Conservation (phyloP, 306 rosid species). For the Acacia confusa region DNA sequence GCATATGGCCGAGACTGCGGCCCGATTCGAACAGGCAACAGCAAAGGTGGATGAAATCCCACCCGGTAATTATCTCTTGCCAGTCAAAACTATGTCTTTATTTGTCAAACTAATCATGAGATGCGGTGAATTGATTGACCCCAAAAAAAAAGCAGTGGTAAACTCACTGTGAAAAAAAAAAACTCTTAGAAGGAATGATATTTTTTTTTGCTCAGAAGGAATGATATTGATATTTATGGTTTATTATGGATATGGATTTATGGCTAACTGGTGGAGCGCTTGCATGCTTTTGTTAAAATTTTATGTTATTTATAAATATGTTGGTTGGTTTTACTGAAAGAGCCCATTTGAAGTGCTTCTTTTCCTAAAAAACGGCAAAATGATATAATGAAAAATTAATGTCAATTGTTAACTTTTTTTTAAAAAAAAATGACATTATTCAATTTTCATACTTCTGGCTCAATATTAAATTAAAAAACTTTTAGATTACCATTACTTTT, state of each 20-base stretch:
- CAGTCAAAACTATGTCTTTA: not conserved
- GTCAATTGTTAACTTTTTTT: too few species aligned
- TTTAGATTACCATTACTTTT: too few species aligned
- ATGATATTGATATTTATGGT: not conserved
- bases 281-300: not conserved
- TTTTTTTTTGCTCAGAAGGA: not conserved
- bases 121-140: not conserved
- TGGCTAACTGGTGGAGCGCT: not conserved
- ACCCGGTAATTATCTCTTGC: not conserved
- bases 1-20: not conserved
- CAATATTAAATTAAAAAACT: too few species aligned
- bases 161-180: not conserved
- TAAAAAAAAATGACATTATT: too few species aligned
- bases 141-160: not conserved
- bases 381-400: too few species aligned
- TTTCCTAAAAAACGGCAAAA: too few species aligned
- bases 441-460: too few species aligned
- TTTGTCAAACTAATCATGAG: not conserved
- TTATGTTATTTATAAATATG: too few species aligned
- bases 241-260: not conserved
- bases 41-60: conserved; percentile 6
- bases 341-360: too few species aligned
- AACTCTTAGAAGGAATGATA: not conserved
- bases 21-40: not conserved
- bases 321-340: too few species aligned